These are phyloP conservation scores for Cyamopsis tetragonoloba DNA, from an alignment of 306 rosid species.

Conservation along the genomic window DNA sequence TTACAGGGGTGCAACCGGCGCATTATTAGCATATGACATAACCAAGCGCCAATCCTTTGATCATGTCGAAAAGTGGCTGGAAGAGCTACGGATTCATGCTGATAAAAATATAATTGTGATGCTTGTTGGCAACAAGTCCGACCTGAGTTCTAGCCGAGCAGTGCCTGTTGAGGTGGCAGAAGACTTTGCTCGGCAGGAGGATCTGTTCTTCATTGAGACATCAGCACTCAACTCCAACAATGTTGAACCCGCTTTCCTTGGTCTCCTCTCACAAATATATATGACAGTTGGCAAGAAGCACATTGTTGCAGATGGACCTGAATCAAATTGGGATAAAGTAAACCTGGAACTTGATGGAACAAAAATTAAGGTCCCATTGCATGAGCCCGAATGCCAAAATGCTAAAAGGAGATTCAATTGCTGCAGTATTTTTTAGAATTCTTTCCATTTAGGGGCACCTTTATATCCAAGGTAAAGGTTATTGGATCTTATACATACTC, in stretches of 20 bases:
- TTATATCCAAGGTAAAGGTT: constrained; percentile 31
- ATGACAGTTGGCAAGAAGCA: constrained; percentile 56
- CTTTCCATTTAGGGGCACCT: background rate
- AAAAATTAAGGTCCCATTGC: constrained; percentile 48
- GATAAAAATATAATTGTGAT: constrained; percentile 73
- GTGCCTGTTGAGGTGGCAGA: constrained; percentile 71
- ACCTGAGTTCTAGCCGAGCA: constrained; percentile 59
- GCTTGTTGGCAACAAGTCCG: constrained; percentile 96
- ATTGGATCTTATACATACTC: background rate
- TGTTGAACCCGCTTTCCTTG: constrained; percentile 76
- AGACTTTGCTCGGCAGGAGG: constrained; percentile 71
- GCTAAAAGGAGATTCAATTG: constrained; percentile 48
- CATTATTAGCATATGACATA: constrained; percentile 87
- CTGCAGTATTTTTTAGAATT: constrained; percentile 49
- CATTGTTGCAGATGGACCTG: constrained; percentile 53
- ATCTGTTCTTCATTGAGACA: constrained; percentile 83
- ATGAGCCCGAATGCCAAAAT: constrained; percentile 39
- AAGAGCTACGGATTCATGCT: constrained; percentile 69
- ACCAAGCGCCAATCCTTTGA: constrained; percentile 70
- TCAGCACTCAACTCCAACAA: constrained; percentile 89
- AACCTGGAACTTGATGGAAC: constrained; percentile 69
- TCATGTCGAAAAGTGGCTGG: constrained; percentile 76
- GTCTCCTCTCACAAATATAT: constrained; percentile 79
- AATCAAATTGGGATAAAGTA: constrained; percentile 52
- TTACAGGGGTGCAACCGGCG: constrained; percentile 94